Evolutionary conservation across 208 protist genomes (phyloP).

Genomic region (Crithidia thermophila): DNA sequence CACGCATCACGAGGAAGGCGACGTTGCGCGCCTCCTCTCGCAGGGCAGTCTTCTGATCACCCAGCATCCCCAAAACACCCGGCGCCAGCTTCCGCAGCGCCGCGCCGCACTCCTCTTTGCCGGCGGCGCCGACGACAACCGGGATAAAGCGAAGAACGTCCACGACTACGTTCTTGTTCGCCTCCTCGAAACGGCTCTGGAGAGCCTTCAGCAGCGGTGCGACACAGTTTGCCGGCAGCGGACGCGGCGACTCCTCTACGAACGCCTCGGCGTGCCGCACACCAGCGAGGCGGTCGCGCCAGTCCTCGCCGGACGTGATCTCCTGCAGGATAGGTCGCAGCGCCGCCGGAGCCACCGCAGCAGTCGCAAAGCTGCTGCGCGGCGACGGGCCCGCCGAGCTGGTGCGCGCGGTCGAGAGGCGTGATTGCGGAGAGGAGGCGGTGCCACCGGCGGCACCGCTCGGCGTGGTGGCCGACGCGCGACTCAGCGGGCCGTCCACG

Average conservation of each 20-base stretch:
- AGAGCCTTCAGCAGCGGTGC: slow-evolving; percentile 61
- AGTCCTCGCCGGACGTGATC: slow-evolving; percentile 67
- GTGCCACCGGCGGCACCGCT: not conserved
- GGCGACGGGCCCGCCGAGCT: slow-evolving; percentile 21
- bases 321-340: slow-evolving; percentile 55
- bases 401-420: slow-evolving; percentile 1
- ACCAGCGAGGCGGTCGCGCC: slow-evolving; percentile 71
- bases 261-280: slow-evolving; percentile 70
- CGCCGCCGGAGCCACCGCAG: slow-evolving; percentile 10
- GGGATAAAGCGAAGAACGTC: slow-evolving; percentile 79
- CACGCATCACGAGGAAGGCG: slow-evolving; percentile 53
- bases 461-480: not conserved
- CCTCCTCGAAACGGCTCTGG: slow-evolving; percentile 72
- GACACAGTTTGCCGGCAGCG: slow-evolving; percentile 42
- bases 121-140: slow-evolving; percentile 55
- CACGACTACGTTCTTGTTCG: slow-evolving; percentile 89
- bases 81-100: slow-evolving; percentile 62
- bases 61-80: slow-evolving; percentile 69
- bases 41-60: slow-evolving; percentile 78
- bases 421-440: not conserved
- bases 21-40: slow-evolving; percentile 79
- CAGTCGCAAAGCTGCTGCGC: slow-evolving; percentile 14
- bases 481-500: not conserved
- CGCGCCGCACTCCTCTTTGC: slow-evolving; percentile 38
- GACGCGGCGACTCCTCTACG: slow-evolving; percentile 37